A percentile compares a stretch with the other conserved stretches of the same genome.
These are phyloP conservation scores for Neurospora intermedia DNA, from an alignment of 495 filamentous ascomycete species.

Conservation along the genomic window DNA sequence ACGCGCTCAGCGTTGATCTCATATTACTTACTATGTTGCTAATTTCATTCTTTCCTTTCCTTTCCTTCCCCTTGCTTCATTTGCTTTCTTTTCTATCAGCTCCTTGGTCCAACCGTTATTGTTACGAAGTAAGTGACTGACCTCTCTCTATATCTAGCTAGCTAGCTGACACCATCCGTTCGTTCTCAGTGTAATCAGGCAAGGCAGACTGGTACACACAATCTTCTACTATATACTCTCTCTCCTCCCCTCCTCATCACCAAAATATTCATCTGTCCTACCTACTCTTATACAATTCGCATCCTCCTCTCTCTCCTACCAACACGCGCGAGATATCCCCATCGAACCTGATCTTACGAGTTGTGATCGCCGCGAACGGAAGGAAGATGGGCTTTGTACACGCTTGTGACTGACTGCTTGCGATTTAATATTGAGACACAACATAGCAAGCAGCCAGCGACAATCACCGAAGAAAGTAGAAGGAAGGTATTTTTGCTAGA, in stretches of 20 bases:
- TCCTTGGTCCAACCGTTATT: not conserved
- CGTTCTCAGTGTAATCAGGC: constrained; percentile 3
- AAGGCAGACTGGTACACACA: constrained; percentile 14
- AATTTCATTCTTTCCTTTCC: too few relatives aligned
- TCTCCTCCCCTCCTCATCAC: constrained; percentile 15
- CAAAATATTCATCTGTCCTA: constrained; percentile 20
- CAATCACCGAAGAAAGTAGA: not conserved
- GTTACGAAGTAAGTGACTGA: not conserved
- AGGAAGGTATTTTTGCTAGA: not conserved
- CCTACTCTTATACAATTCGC: constrained; percentile 17
- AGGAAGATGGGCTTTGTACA: constrained; percentile 11
- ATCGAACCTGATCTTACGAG: constrained; percentile 9
- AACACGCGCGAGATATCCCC: constrained; percentile 11
- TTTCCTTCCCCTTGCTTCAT: too few relatives aligned
- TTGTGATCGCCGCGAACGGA: constrained; percentile 12
- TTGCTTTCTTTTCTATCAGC: not conserved
- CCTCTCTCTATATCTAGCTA: not conserved
- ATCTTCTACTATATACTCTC: constrained; percentile 19
- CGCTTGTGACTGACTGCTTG: constrained; percentile 18
- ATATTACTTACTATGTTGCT: too few relatives aligned
- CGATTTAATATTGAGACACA: not conserved
- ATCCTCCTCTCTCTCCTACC: constrained; percentile 15
- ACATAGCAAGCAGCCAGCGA: not conserved
- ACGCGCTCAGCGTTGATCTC: too few relatives aligned
- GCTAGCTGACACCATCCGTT: not conserved